These are phyloP conservation scores for Bipolaris cookei DNA, from an alignment of 2,329 filamentous ascomycete genomes.

Conservation along the genomic window DNA sequence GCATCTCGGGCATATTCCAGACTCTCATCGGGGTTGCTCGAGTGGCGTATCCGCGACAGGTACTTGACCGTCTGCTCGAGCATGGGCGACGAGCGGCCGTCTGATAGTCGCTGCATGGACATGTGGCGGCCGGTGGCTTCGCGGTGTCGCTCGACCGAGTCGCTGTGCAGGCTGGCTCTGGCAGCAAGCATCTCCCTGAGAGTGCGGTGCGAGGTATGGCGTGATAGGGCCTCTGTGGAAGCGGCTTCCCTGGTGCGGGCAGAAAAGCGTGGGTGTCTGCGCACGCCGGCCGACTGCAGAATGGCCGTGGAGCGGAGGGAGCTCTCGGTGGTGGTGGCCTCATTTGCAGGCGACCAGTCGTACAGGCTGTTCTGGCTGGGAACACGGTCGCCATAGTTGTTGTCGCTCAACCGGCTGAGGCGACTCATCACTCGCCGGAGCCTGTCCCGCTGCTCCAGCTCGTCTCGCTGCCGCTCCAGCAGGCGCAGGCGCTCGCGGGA, in stretches of 20 bases:
- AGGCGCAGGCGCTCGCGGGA: conserved; percentile 39
- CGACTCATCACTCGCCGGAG: conserved; percentile 55
- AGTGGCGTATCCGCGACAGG: conserved; percentile 63
- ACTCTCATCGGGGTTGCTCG: conserved; percentile 61
- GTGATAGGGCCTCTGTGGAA: conserved; percentile 46
- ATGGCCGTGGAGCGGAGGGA: conserved; percentile 51
- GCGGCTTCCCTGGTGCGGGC: conserved; percentile 42
- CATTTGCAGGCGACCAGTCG: conserved; percentile 63
- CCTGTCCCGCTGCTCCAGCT: conserved; percentile 50
- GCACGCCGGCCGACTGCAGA: conserved; percentile 45
- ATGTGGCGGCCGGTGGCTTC: conserved; percentile 4
- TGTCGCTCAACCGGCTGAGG: conserved; percentile 53
- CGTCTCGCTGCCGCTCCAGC: conserved; percentile 43
- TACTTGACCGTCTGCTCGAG: conserved; percentile 68
- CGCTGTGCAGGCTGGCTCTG: conserved; percentile 22
- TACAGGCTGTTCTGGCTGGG: conserved; percentile 63
- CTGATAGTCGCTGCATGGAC: conserved; percentile 16
- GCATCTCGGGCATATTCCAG: conserved; percentile 60
- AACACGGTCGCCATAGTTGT: conserved; percentile 59
- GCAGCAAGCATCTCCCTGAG: conserved; percentile 36
- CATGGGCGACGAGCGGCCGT: conserved; percentile 41
- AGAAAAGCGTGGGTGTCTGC: conserved; percentile 50
- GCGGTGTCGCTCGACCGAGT: conserved; percentile 10
- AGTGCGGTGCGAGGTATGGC: conserved; percentile 26
- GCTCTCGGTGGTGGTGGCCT: conserved; percentile 40